Conservation (phyloP, 805 yeast species). For the Suhomyces kilbournensis region DNA sequence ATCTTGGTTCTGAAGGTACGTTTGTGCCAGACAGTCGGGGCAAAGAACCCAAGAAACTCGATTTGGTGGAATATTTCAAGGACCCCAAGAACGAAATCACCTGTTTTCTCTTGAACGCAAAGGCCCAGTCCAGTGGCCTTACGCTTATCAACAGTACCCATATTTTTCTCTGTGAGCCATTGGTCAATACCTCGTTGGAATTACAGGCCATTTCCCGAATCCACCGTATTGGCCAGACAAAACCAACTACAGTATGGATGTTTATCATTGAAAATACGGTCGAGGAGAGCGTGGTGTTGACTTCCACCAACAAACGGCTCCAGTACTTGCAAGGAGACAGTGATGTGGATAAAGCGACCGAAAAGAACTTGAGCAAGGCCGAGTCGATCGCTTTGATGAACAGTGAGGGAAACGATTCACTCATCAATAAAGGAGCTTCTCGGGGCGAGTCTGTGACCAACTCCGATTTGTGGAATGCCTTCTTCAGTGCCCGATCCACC, state of each 20-base stretch:
- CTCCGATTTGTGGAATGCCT: conserved; percentile 61
- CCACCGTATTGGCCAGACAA: conserved; percentile 86
- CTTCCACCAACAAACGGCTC: conserved; percentile 61
- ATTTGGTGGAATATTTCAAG: conserved; percentile 58
- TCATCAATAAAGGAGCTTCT: conserved; percentile 39
- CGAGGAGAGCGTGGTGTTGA: conserved; percentile 79
- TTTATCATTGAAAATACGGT: conserved; percentile 80
- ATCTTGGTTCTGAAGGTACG: conserved; percentile 52
- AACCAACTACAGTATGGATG: conserved; percentile 87
- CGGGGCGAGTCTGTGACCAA: conserved; percentile 61
- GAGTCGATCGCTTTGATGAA: conserved; percentile 55
- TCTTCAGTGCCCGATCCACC: conserved; percentile 38
- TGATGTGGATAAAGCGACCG: conserved; percentile 16
- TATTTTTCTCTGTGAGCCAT: conserved; percentile 88
- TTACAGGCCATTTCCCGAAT: conserved; percentile 89
- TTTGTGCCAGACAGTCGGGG: conserved; percentile 32
- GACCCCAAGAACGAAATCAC: conserved; percentile 57
- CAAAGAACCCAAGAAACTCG: conserved; percentile 23
- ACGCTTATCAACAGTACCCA: conserved; percentile 91
- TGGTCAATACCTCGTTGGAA: conserved; percentile 83
- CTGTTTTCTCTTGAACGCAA: conserved; percentile 81
- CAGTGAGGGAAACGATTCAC: conserved; percentile 48
- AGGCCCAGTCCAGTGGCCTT: conserved; percentile 85
- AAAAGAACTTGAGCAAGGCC: conserved; percentile 35
- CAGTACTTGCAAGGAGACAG: conserved; percentile 30